Percentiles rank a stretch among this genome's conserved stretches.
These are phyloP conservation scores for Yamadazyma songkhlaensis DNA, from an alignment of 1,139 yeast genomes.

Conservation along the genomic window DNA sequence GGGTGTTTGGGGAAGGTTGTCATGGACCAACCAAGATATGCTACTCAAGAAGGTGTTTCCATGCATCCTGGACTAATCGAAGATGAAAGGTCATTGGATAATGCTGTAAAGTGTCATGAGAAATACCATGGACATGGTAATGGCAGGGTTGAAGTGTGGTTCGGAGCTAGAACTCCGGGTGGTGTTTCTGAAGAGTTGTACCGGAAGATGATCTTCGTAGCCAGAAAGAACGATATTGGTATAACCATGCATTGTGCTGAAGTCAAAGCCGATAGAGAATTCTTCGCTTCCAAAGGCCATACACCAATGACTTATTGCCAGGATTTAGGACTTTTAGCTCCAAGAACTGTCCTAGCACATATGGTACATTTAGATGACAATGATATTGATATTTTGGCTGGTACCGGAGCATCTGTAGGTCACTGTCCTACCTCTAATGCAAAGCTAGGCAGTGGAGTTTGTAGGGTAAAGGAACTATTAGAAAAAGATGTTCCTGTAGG, in stretches of 20 bases:
- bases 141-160: constrained; percentile 21
- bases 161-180: constrained; percentile 18
- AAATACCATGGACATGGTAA: constrained; percentile 16
- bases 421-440: constrained; percentile 28
- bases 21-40: constrained; percentile 16
- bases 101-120: constrained; percentile 14
- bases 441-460: constrained; percentile 22
- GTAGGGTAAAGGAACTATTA: constrained; percentile 20
- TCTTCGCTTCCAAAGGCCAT: constrained; percentile 18
- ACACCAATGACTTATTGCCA: constrained; percentile 19
- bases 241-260: constrained; percentile 22
- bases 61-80: constrained; percentile 14
- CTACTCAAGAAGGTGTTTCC: constrained; percentile 14
- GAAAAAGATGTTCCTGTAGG: constrained; percentile 21
- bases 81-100: constrained; percentile 11
- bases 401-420: constrained; percentile 20
- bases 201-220: constrained; percentile 14
- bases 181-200: constrained; percentile 14
- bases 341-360: constrained; percentile 19
- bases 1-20: constrained; percentile 19
- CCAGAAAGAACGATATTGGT: constrained; percentile 17
- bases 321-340: constrained; percentile 18
- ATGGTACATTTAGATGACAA: constrained; percentile 21
- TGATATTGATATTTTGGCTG: constrained; percentile 18
- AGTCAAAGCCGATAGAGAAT: constrained; percentile 19